Percentiles rank a stretch among this genome's conserved stretches.
These are phyloP conservation scores for Xanthoconium separans DNA, from an alignment of 1,284 basidiomycete species.

Conservation along the genomic window DNA sequence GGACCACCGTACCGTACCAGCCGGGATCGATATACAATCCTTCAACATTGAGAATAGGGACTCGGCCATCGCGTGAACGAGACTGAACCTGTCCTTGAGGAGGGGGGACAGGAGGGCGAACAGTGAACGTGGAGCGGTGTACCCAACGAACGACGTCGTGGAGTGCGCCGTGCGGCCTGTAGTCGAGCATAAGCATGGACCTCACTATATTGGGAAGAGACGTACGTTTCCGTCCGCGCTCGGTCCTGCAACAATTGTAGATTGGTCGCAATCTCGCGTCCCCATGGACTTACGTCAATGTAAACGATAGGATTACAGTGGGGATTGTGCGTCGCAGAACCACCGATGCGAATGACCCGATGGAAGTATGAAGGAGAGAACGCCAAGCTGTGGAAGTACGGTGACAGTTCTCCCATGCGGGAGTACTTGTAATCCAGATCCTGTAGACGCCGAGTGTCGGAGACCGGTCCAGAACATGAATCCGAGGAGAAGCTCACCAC, in stretches of 20 bases:
- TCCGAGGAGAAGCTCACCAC: conserved; percentile 45
- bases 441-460: conserved; percentile 37
- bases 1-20: conserved; percentile 77
- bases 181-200: conserved; percentile 1
- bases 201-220: conserved; percentile 11
- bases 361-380: conserved; percentile 85
- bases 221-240: conserved; percentile 76
- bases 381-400: conserved; percentile 70
- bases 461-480: neutral
- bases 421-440: conserved; percentile 82
- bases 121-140: conserved; percentile 69
- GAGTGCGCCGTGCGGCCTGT: conserved; percentile 68
- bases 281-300: conserved; percentile 74
- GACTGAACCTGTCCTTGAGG: conserved; percentile 18
- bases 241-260: conserved; percentile 75
- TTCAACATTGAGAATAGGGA: conserved; percentile 51
- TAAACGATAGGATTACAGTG: conserved; percentile 68
- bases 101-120: conserved; percentile 42
- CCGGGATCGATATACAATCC: conserved; percentile 65
- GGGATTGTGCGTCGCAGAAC: conserved; percentile 39
- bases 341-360: conserved; percentile 65
- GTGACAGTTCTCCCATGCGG: conserved; percentile 68
- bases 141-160: conserved; percentile 83
- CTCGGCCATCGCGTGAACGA: conserved; percentile 21
- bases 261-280: conserved; percentile 67